Base-by-base conservation (phyloP, 345 rosid genomes). In the Rhodomyrtus tomentosa region DNA sequence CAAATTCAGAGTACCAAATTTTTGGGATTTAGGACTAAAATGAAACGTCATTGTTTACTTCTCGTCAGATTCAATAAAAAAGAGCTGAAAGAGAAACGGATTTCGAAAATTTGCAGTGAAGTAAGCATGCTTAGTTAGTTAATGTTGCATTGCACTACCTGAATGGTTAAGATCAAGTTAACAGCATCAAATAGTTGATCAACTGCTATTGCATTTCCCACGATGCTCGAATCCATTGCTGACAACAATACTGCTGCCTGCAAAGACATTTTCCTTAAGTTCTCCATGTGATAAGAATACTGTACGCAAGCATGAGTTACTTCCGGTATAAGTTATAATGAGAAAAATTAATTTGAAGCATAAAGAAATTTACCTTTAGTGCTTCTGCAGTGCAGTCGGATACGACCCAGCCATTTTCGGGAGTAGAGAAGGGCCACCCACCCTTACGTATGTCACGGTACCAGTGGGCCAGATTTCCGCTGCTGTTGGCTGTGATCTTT, bases 381-480 rank as follows among this genome's bases (percentile, higher is more conserved):
- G 89, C 92, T 90, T 95, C 96, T 2, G 93, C 87, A 6, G 96
- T 88, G 82, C 92, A 89, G 83, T 95, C 94, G 2, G 98, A 91
- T 16, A 89, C 92, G 38, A 87, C 88, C 96, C 96, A 93, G 9
- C 92, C 93, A 83, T 92, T 86, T 45, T 95, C 95, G 1, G 88
- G 89, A 20, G 95, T 93, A 4, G 96, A 93, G 90, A 95, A 95
- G 82, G 94, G 89, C 96, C 96, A 95, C 59, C 92, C 98, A 32
- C 95, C 96, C 32, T 90, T 91, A 0, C 89, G 83, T n/a, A 90
- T 84, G 86, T 95, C 93, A 4, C 94, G 91, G 38, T 92, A 90
- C 93, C 96, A 91, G 20, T 42, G 4, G 13, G 56, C 81, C 3
- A 83, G 82, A 82, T 89, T 83, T 16, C 87, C 88, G 3, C 81